phyloP scores from a whole-genome alignment of 495 filamentous ascomycete genomes.

The Sporormia fimetaria region DNA sequence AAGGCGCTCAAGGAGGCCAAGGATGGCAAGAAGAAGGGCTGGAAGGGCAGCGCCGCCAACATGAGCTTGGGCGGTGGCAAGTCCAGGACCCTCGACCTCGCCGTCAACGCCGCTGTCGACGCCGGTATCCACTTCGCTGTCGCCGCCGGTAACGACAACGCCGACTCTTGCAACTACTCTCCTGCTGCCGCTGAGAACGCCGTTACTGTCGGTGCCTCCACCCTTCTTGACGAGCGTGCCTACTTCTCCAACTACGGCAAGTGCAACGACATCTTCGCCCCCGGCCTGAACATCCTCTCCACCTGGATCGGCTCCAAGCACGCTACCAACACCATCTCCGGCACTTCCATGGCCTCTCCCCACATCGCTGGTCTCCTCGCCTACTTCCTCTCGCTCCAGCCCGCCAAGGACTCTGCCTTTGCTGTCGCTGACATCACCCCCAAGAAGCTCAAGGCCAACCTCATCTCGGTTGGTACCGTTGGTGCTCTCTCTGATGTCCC shows the following conservation, averaged over 20 bases:
- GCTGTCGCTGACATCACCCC: slow-evolving; percentile 83
- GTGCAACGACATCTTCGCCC: slow-evolving; percentile 99
- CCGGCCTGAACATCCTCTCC: slow-evolving; percentile 90
- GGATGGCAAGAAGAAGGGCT: slow-evolving; percentile 76
- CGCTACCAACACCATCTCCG: slow-evolving; percentile 95
- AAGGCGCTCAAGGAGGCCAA: slow-evolving; percentile 65
- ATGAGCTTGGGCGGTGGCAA: slow-evolving; percentile 98
- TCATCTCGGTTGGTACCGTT: slow-evolving; percentile 73
- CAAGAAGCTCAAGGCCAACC: slow-evolving; percentile 79
- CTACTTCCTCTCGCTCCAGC: slow-evolving; percentile 95
- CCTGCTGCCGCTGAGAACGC: slow-evolving; percentile 86
- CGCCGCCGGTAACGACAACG: slow-evolving; percentile 96
- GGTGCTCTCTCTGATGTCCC: slow-evolving; percentile 78
- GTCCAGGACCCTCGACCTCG: slow-evolving; percentile 75
- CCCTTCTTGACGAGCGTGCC: slow-evolving; percentile 84
- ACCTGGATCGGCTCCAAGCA: slow-evolving; percentile 96
- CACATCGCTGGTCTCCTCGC: slow-evolving; percentile 93
- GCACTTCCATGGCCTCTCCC: slow-evolving; percentile 98
- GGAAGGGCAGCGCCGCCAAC: slow-evolving; percentile 98
- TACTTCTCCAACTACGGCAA: slow-evolving; percentile 99
- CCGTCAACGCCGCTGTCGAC: slow-evolving; percentile 85
- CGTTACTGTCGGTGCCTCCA: slow-evolving; percentile 93
- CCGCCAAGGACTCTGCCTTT: slow-evolving; percentile 74
- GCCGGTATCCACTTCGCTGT: slow-evolving; percentile 94
- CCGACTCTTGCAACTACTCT: slow-evolving; percentile 99